These are phyloP conservation scores for Noccaea bulbosa DNA, from an alignment of 345 rosid genomes.

Conservation along the genomic window DNA sequence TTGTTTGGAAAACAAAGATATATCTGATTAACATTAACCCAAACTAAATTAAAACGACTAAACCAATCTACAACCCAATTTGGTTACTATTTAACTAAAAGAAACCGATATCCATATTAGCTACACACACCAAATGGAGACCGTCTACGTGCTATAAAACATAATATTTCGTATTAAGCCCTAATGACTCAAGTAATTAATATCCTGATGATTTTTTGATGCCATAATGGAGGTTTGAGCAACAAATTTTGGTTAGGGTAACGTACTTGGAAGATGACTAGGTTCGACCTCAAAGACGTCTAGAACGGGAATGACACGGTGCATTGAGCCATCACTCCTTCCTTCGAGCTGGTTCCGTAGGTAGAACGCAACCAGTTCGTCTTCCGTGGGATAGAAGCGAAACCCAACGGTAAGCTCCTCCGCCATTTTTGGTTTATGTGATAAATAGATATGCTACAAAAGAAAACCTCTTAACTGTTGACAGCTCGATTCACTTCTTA, in stretches of 20 bases:
- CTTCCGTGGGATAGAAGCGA: constrained; percentile 95
- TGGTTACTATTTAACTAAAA: neutral
- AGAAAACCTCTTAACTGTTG: neutral
- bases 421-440: constrained; percentile 30
- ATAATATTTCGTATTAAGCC: neutral
- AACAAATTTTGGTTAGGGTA: neutral
- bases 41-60: too few relatives aligned
- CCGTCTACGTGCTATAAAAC: constrained; percentile 15
- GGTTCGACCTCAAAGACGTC: constrained; percentile 70
- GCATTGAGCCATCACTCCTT: constrained; percentile 47
- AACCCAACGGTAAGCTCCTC: constrained; percentile 55
- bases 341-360: constrained; percentile 72
- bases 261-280: constrained; percentile 71
- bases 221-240: neutral
- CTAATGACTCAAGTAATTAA: neutral
- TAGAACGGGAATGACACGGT: constrained; percentile 65
- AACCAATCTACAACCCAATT: neutral
- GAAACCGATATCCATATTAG: neutral
- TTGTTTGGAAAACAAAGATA: too few relatives aligned
- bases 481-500: neutral
- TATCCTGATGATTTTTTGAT: neutral
- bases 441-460: neutral
- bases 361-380: constrained; percentile 82
- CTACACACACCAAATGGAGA: constrained; percentile 10
- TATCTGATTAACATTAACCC: too few relatives aligned